Evolutionary conservation across 225 moss, liverwort and hornwort genomes (phyloP), one percentile per base, ranked within the genome.

Genomic region (Climacium dendroides): DNA sequence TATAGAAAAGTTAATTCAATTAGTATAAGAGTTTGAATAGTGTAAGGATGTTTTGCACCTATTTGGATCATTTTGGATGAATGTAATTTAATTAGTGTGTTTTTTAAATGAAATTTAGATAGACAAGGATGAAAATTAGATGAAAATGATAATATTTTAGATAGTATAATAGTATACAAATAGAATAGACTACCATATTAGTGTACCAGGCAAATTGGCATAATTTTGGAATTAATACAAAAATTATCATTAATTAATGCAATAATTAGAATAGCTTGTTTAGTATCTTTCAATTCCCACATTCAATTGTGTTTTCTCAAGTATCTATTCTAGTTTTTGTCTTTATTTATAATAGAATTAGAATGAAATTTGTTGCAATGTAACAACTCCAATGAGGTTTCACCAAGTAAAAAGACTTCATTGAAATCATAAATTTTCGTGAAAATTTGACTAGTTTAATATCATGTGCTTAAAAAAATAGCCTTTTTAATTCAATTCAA

Each of bases 161-260:
- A n/a, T n/a, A n/a, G n/a, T n/a, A n/a, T n/a, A n/a, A n/a, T 19
- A 45, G 17, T 18, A 18, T 28, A 5, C 9, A 70, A 70, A 70
- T 8, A 70, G 5, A 8, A 1, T 16, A 45, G 16, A 45, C 3
- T 70, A 41, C 4, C 1, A 2, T 47, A 20, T 34, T 34, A 20
- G 52, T 0, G 0, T 0, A 0, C 0, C 0, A 20, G 0, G 1
- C 0, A 32, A 48, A 30, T 74, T 19, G 12, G 3, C 20, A 19
- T 32, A 20, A 13, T 34, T 50, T 48, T 8, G 4, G 3, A 19
- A 50, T 13, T 52, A 8, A 32, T 20, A 22, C 8, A 43, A 43
- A 70, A 41, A 0, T 15, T 7, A 74, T 4, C 20, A 50, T 11
- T 30, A 20, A 47, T 7, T 25, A 70, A 1, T 25, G 4, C 4